phyloP scores from a whole-genome alignment of 257 asterid genomes.

The Verbascum thapsus region DNA sequence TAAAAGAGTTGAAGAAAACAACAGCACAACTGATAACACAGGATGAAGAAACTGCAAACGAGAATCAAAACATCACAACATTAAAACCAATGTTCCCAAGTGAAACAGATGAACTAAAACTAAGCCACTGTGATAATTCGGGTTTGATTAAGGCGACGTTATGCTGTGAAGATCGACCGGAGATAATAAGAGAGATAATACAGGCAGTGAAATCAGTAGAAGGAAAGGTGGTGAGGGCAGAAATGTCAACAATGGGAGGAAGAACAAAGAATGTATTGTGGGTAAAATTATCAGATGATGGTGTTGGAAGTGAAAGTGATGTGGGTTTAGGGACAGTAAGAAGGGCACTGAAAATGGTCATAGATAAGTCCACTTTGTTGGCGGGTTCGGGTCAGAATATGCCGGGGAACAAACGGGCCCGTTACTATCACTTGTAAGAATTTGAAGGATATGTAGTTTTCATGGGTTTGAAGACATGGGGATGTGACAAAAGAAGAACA shows the following conservation, averaged over 20 bases:
- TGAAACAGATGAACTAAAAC: conserved; percentile 69
- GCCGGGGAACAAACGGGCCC: conserved; percentile 74
- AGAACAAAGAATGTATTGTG: conserved; percentile 62
- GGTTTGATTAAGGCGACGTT: conserved; percentile 56
- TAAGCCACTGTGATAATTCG: conserved; percentile 40
- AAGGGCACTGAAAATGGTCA: conserved; percentile 62
- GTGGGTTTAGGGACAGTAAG: conserved; percentile 51
- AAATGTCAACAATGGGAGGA: conserved; percentile 85
- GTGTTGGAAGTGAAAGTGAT: conserved; percentile 40
- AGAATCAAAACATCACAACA: not conserved
- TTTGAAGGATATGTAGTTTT: conserved; percentile 30
- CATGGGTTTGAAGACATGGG: too few relatives aligned
- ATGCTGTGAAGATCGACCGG: conserved; percentile 87
- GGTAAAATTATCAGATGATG: too few relatives aligned
- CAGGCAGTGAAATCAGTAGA: conserved; percentile 60
- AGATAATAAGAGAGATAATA: conserved; percentile 54
- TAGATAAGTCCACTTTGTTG: conserved; percentile 64
- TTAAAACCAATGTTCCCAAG: conserved; percentile 43
- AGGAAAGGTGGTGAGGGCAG: conserved; percentile 69
- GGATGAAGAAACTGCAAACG: conserved; percentile 1
- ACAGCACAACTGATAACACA: conserved; percentile 42
- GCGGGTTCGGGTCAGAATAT: conserved; percentile 52
- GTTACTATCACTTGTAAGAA: conserved; percentile 58
- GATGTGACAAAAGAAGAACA: conserved; percentile 30
- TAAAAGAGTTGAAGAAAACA: conserved; percentile 63